Base-by-base conservation (phyloP, 495 filamentous ascomycete species). In the Viridothelium virens region DNA sequence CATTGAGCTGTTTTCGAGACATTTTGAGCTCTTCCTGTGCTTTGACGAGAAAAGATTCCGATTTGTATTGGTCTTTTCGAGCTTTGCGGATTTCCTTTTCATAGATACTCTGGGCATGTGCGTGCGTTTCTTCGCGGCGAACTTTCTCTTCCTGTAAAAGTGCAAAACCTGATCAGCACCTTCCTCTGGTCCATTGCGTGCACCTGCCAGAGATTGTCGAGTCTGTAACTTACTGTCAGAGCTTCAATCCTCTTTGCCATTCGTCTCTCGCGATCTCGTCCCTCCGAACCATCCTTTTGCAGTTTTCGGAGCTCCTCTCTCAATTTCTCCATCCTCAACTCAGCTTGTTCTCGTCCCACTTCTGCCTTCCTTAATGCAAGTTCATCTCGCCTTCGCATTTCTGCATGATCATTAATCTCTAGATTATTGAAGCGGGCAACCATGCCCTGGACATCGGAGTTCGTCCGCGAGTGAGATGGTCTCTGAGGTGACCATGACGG, bases 41-140 rank as follows among this genome's bases (percentile, higher is more conserved):
- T 71, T 95, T 91, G 31, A 94, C 87, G 14, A 90, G 72, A 2
- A 80, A 77, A 14, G 90, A 92, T 12, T 90, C 90, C 3, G 88
- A 84, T 62, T 91, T 93, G 79, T 91, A 95, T 0, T 87, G 87
- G 70, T 94, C 91, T 75, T 93, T 95, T 38, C 89, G 81, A n/a
- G 87, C 84, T 61, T 88, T 85, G 56, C 89, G 79, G 44, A 93
- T 86, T 73, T 95, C 91, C 71, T 94, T 95, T 75, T 95, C 90
- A 79, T 89, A 93, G 36, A 91, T 76, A 33, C 84, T 73, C 73
- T 88, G 81, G 65, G 89, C 87, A 72, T 91, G 86, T 16, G 82
- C 83, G 69, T 90, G 83, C 14, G 87, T 87, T 72, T 93, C 89
- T 78, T 93, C 92, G 16, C 83, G 79, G 31, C 84, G 80, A 39